A percentile compares a stretch with the other conserved stretches of the same genome.
phyloP scores from a whole-genome alignment of 2,329 filamentous ascomycete species.

The Didymosphaeria variabile region DNA sequence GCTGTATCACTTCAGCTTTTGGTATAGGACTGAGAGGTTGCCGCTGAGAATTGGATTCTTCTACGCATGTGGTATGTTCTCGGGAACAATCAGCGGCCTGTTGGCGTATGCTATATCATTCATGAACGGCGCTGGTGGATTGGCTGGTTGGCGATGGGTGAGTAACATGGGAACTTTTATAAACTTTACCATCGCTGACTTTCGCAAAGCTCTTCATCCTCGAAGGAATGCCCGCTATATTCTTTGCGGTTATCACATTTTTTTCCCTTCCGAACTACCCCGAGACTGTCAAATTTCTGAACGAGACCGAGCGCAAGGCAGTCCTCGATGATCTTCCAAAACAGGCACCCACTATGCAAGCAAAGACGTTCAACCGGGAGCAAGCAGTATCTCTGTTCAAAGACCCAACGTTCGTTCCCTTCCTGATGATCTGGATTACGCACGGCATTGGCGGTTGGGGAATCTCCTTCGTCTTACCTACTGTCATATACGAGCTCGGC shows the following conservation, averaged over 20 bases:
- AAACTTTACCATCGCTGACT: neutral
- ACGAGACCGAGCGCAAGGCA: constrained; percentile 27
- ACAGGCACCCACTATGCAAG: constrained; percentile 32
- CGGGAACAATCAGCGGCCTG: constrained; percentile 66
- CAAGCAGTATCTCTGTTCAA: constrained; percentile 29
- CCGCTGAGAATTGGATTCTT: constrained; percentile 65
- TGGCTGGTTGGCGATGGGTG: constrained; percentile 46
- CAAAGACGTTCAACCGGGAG: constrained; percentile 34
- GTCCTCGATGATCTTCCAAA: constrained; percentile 30
- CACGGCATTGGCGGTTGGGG: constrained; percentile 36
- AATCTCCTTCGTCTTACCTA: constrained; percentile 34
- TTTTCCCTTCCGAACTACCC: constrained; percentile 35
- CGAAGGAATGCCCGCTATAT: constrained; percentile 31
- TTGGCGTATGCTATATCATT: constrained; percentile 67
- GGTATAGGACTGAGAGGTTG: constrained; percentile 65
- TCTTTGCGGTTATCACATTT: constrained; percentile 27
- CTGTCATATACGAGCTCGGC: constrained; percentile 52
- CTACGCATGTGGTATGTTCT: constrained; percentile 64
- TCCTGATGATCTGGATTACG: constrained; percentile 36
- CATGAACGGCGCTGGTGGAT: constrained; percentile 62
- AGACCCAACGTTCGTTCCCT: constrained; percentile 30
- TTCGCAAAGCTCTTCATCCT: constrained; percentile 31
- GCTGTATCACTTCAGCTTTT: constrained; percentile 66
- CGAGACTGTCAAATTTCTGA: constrained; percentile 27
- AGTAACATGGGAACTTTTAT: neutral